phyloP scores from a whole-genome alignment of 768 basidiomycete genomes.

The Collybia nuda region DNA sequence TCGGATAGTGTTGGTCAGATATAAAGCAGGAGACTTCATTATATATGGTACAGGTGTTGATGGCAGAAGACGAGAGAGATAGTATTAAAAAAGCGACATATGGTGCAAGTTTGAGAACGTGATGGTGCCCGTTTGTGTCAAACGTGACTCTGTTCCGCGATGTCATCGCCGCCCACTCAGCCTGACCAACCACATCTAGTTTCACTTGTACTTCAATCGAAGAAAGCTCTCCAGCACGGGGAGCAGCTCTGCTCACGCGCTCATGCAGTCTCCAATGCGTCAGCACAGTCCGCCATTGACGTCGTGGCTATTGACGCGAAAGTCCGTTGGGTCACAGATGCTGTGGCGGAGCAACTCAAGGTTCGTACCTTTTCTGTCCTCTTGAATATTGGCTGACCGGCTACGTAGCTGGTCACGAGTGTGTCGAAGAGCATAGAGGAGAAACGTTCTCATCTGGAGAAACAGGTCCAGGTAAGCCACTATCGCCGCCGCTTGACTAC shows the following conservation, averaged over 20 bases:
- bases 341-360: conserved; percentile 75
- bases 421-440: conserved; percentile 77
- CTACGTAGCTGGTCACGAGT: conserved; percentile 61
- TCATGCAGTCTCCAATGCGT: conserved; percentile 59
- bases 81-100: no score
- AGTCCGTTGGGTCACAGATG: conserved; percentile 74
- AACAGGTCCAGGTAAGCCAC: conserved; percentile 57
- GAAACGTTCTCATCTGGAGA: conserved; percentile 60
- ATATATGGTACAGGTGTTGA: neutral
- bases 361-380: conserved; percentile 32
- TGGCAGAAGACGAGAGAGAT: neutral
- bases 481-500: neutral
- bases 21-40: neutral
- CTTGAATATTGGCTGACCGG: neutral
- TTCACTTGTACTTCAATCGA: conserved; percentile 76
- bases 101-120: no score
- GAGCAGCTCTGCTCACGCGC: conserved; percentile 74
- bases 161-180: conserved; percentile 35
- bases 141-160: conserved; percentile 2
- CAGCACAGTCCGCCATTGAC: conserved; percentile 66
- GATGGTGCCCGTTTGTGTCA: no score
- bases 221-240: conserved; percentile 79
- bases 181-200: conserved; percentile 63
- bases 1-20: neutral
- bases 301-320: conserved; percentile 79